Evolutionary conservation across 78 protist genomes (phyloP), one percentile per base, ranked within the genome.

Genomic region (Guillardia theta): DNA sequence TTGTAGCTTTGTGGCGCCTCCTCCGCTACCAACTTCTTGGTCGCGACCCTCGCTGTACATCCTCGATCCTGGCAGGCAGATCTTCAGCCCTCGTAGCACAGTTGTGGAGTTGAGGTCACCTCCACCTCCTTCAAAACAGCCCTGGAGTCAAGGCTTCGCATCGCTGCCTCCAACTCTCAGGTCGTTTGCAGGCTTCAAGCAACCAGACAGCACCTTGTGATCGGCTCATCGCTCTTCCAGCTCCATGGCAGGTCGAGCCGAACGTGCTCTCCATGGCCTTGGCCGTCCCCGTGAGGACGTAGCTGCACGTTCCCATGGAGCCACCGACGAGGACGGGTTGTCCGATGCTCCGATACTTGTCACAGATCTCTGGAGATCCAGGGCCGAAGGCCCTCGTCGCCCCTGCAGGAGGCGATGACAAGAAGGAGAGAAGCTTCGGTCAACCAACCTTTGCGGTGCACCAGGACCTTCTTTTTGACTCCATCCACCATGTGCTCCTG

Each of bases 311-410:
- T 43, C 99, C 98, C 98, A 98, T 97, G 30, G 98, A 94, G 45
- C 99, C 99, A 77, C 99, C 99, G 37, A 98, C 94, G 45, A 98
- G 93, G 21, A 98, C 98, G 5, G 99, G 99, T 92, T 98, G 99
- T n/a, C 92, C 92, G 43, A 87, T 10, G 70, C 36, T 39, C 27
- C 22, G 64, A 47, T 97, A 94, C 9, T 98, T 98, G 41, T 98
- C 83, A 36, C 46, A 43, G 45, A 70, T 43, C 5, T 70, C 83
- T 1, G 83, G n/a, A 24, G n/a, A 43, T 21, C 96, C 95, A 0
- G 99, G 99, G 30, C 97, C 96, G 88, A 98, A 97, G 19, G 99
- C 99, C 4, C 99, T 93, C 36, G 99, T 98, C 43, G 99, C 93
- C 45, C 83, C n/a, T n/a, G n/a, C n/a, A n/a, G n/a, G n/a, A n/a